Evolutionary conservation across 305 asterid species (phyloP).

Genomic region (Fraxinus sp.): DNA sequence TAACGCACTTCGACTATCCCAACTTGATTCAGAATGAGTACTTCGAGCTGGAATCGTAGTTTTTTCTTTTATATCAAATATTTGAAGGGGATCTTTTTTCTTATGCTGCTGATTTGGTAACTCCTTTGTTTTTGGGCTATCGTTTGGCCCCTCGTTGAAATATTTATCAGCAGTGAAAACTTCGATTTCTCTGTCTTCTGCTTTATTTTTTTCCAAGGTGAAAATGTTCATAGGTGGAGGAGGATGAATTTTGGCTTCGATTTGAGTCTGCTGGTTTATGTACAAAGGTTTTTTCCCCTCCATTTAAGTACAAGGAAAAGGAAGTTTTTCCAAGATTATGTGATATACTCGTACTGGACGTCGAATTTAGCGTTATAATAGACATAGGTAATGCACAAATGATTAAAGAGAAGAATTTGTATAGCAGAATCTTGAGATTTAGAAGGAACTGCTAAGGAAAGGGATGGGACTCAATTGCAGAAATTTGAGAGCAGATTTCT

Average conservation of each 20-base stretch:
- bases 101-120: constrained; percentile 19
- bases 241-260: constrained; percentile 23
- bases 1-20: constrained; percentile 60
- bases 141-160: constrained; percentile 33
- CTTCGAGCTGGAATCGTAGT: constrained; percentile 39
- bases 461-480: not conserved
- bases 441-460: not conserved
- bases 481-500: not conserved
- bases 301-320: constrained; percentile 51
- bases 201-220: constrained; percentile 13
- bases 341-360: constrained; percentile 30
- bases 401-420: not conserved
- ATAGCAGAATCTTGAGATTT: not conserved
- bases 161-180: constrained; percentile 50
- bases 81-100: constrained; percentile 32
- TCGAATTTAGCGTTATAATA: constrained; percentile 38
- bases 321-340: constrained; percentile 39
- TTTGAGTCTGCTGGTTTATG: constrained; percentile 33
- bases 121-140: constrained; percentile 11
- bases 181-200: constrained; percentile 42
- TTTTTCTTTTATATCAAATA: constrained; percentile 29
- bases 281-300: constrained; percentile 39
- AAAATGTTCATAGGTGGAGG: constrained; percentile 26
- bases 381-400: constrained; percentile 41
- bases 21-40: constrained; percentile 59